Conservation (phyloP, 352 stramenopile species). For the Pseudoperonospora humuli region DNA sequence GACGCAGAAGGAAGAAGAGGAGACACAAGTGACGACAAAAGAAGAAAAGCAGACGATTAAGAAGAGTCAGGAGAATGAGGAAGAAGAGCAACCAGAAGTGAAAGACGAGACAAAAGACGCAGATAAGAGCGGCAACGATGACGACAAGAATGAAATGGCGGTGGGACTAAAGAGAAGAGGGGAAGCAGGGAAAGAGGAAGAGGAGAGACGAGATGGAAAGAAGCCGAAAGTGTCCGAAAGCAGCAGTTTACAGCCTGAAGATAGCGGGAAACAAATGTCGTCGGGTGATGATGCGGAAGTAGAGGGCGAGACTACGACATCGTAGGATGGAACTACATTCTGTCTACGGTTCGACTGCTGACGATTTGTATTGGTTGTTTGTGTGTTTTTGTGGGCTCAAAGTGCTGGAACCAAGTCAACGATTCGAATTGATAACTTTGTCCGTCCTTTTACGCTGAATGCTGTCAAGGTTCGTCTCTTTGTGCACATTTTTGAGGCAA, state of each 20-base stretch:
- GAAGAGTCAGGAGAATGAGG: not conserved
- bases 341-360: not conserved
- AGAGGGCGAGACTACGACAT: conserved; percentile 9
- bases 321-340: not conserved
- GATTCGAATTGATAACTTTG: conserved; percentile 68
- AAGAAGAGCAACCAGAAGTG: not conserved
- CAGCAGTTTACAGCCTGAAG: conserved; percentile 10
- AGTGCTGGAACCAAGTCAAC: conserved; percentile 8
- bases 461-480: conserved; percentile 47
- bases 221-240: conserved; percentile 8
- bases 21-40: not conserved
- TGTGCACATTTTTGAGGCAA: not conserved
- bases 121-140: not conserved
- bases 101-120: not conserved
- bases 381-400: not conserved
- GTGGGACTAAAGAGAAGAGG: conserved; percentile 9
- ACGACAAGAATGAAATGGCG: not conserved
- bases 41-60: not conserved
- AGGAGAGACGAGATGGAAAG: conserved; percentile 6
- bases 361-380: not conserved
- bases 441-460: conserved; percentile 65
- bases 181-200: conserved; percentile 2
- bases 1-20: not conserved
- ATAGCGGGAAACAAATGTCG: conserved; percentile 3
- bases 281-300: conserved; percentile 2